These are phyloP conservation scores for Naganishia onofrii DNA, from an alignment of 768 basidiomycete genomes.

Conservation along the genomic window DNA sequence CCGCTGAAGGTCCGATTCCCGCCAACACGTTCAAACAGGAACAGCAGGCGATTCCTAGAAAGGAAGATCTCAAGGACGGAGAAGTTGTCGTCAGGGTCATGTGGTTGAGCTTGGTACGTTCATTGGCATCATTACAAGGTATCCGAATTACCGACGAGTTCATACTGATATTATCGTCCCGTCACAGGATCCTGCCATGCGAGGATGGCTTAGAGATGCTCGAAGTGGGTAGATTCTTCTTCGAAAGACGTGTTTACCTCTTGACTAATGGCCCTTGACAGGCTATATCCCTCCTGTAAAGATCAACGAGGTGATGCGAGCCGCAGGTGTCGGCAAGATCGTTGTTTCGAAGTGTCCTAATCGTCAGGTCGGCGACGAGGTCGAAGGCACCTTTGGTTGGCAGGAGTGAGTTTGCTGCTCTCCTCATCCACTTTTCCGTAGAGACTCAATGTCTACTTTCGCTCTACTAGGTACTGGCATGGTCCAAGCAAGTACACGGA, in stretches of 20 bases:
- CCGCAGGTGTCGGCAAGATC: constrained; percentile 66
- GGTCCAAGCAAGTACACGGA: constrained; percentile 42
- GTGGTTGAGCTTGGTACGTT: constrained; percentile 58
- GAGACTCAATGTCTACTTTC: not conserved
- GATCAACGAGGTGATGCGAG: constrained; percentile 76
- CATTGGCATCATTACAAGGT: too few species aligned
- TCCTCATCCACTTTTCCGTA: not conserved
- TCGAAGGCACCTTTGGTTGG: constrained; percentile 44
- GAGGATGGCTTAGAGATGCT: constrained; percentile 68
- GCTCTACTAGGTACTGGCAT: constrained; percentile 38
- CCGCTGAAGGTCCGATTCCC: constrained; percentile 65
- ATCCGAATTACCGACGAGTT: too few species aligned
- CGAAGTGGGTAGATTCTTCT: constrained; percentile 49
- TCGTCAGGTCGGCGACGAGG: constrained; percentile 24
- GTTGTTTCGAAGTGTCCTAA: constrained; percentile 55
- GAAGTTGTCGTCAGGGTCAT: constrained; percentile 71
- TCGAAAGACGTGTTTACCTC: not conserved
- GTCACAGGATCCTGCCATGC: constrained; percentile 78
- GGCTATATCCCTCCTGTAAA: constrained; percentile 53
- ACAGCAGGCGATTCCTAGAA: constrained; percentile 36
- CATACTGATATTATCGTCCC: not conserved
- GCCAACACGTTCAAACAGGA: constrained; percentile 66
- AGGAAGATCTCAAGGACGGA: constrained; percentile 52
- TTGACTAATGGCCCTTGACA: not conserved
- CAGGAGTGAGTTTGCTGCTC: constrained; percentile 37